These are phyloP conservation scores for Houttuynia cordata DNA, from an alignment of 164 flowering plant species.

Conservation along the genomic window DNA sequence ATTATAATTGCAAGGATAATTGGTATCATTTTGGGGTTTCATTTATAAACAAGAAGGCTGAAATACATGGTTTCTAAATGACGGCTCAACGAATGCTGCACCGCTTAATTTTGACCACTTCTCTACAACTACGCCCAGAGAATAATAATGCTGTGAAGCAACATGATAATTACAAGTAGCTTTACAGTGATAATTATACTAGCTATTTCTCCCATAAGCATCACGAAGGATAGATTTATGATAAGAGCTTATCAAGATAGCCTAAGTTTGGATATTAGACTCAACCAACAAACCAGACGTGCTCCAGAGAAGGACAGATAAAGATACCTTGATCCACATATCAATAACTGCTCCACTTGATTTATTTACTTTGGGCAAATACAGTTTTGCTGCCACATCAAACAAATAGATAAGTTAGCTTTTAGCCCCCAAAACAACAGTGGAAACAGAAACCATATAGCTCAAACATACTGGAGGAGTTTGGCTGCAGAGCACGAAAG, in stretches of 20 bases:
- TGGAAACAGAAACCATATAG: neutral
- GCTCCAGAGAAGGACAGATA: neutral
- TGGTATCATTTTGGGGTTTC: too few relatives aligned
- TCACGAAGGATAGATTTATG: too few relatives aligned
- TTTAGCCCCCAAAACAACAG: neutral
- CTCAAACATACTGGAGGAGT: conserved; percentile 44
- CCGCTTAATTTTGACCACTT: too few relatives aligned
- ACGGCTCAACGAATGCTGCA: too few relatives aligned
- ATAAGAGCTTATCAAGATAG: neutral
- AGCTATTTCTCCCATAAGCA: too few relatives aligned
- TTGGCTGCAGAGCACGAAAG: conserved; percentile 59
- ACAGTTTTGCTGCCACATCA: conserved; percentile 56
- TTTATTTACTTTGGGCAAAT: conserved; percentile 57
- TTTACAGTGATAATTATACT: too few relatives aligned
- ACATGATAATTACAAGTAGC: too few relatives aligned
- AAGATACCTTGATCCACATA: conserved; percentile 94
- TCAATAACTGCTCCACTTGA: conserved; percentile 69
- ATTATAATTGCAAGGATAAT: too few relatives aligned
- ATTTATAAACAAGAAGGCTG: too few relatives aligned
- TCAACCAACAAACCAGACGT: neutral
- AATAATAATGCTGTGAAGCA: too few relatives aligned
- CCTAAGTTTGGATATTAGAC: neutral
- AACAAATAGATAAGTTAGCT: neutral
- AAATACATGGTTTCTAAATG: too few relatives aligned
- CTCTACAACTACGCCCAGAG: too few relatives aligned